Base-by-base conservation (phyloP, 2,329 filamentous ascomycete genomes). In the Xylariaceae sp. region DNA sequence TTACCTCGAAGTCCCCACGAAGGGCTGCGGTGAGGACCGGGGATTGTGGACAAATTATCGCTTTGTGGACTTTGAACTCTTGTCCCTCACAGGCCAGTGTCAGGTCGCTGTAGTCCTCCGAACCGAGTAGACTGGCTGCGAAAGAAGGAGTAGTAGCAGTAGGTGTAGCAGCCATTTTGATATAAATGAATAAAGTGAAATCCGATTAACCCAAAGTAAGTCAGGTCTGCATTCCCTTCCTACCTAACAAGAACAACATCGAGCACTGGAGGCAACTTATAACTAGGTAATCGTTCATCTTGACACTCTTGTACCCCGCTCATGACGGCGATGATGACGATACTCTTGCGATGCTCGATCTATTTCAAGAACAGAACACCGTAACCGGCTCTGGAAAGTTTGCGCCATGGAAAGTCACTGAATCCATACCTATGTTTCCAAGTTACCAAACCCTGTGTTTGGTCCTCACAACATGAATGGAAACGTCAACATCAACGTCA, bases 1-100 rank as follows among this genome's bases (percentile, higher is more conserved):
- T 44, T 69, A 60, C 69, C 68, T 61, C 62, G 66, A 59, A 71
- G 49, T 29, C 58, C 54, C 59, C 54, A 48, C 62, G 59, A 41
- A 65, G 49, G 16, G 61, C 62, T 16, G 60, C 52, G 7, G 49
- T 48, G 9, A 70, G 51, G 20, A 68, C 60, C 0, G 59, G 32
- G 6, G 67, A 70, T 21, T 65, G 52, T 1, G 56, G 7, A 49
- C 64, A 69, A 4, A 70, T 48, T 16, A 68, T 58, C 5, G 47
- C 29, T 48, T 65, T 65, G 43, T 71, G 67, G 3, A 69, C 66
- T 7, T 57, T 60, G 50, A 68, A 67, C 20, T 60, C 54, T 16
- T 59, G 18, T 2, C 52, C 64, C 29, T 65, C 48, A 52, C 65
- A 69, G 6, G 46, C n/a, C 4, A 62, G 32, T 4, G 53, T 54